Conservation (phyloP, 2,329 filamentous ascomycete species). For the Phyllosticta ampelicida region DNA sequence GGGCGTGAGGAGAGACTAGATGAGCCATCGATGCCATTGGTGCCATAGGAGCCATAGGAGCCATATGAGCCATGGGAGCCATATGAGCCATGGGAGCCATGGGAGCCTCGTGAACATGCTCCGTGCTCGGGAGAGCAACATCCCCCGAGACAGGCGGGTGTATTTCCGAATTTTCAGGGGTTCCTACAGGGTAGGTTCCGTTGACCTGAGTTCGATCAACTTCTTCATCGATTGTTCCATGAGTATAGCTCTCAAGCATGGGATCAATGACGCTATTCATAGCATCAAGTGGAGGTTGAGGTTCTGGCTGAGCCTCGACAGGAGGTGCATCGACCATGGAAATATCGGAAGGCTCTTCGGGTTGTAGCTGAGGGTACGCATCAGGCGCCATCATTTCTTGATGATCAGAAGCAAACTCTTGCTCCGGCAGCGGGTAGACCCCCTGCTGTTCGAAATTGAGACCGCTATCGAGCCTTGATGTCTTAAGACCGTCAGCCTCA, state of each 20-base stretch:
- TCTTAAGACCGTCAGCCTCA: slow-evolving; percentile 8
- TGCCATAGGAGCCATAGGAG: slow-evolving; percentile 13
- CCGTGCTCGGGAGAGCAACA: slow-evolving; percentile 25
- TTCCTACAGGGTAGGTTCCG: background rate
- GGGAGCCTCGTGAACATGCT: slow-evolving; percentile 16
- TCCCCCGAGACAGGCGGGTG: slow-evolving; percentile 17
- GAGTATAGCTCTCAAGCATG: background rate
- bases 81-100: slow-evolving; percentile 14
- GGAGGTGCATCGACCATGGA: slow-evolving; percentile 2
- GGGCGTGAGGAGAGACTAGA: slow-evolving; percentile 18
- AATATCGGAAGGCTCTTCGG: background rate
- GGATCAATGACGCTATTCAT: background rate
- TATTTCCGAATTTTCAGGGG: slow-evolving; percentile 13
- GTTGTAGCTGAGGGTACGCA: background rate
- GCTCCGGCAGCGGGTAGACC: background rate
- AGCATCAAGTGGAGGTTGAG: background rate
- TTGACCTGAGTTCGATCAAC: slow-evolving; percentile 2
- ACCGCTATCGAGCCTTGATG: slow-evolving; percentile 4
- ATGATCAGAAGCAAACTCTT: background rate
- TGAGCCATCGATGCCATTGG: slow-evolving; percentile 13
- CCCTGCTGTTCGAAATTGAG: background rate
- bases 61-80: slow-evolving; percentile 11
- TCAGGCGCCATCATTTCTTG: background rate
- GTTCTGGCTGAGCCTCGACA: background rate
- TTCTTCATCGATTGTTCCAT: background rate